Base-by-base conservation (phyloP, 1,284 basidiomycete species). In the Cerrena zonata region DNA sequence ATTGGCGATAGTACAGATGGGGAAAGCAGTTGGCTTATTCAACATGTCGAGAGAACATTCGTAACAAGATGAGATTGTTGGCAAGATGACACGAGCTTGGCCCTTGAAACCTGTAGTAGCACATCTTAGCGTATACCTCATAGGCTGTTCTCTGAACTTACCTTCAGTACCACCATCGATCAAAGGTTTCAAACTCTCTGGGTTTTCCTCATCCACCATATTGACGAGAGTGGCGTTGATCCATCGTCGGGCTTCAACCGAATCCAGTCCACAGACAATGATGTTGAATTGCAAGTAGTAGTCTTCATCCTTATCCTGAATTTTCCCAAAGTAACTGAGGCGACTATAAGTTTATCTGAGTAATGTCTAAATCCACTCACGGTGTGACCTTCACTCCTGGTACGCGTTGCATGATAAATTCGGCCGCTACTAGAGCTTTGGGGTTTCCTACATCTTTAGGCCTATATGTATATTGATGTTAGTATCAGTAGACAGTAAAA, bases 161-260 rank as follows among this genome's bases (percentile, higher is more conserved):
- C 95, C 96, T 80, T 99, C 96, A 1, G 96, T 99, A 40, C 96
- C 96, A 30, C 96, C 96, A 64, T 99, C 96, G 61, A 99, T 97
- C 38, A 99, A 78, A n/a, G 96, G 96, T 65, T 98, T 99, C 63
- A 98, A 65, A 58, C 90, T 93, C 60, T 98, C 93, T 34, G 89
- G 90, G 59, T 89, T 86, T 49, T 94, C 90, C 22, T 85, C 77
- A 65, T 96, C 93, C 5, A 97, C 94, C 65, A 99, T 79, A 61
- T 91, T 89, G 24, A 98, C 93, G 15, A 99, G 81, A 12, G 94
- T 99, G 1, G 94, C 94, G 63, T 97, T 99, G 69, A 99, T 99
- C 96, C 96, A 99, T 53, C 96, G 80, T 30, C 96, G 82, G 3
- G 96, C 96, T 67, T 94, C 89, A 49, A 97, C 89, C 3, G 94